A percentile compares a stretch with the other conserved stretches of the same genome.
These are phyloP conservation scores for Citrus medica DNA, from an alignment of 345 rosid species.

Conservation along the genomic window DNA sequence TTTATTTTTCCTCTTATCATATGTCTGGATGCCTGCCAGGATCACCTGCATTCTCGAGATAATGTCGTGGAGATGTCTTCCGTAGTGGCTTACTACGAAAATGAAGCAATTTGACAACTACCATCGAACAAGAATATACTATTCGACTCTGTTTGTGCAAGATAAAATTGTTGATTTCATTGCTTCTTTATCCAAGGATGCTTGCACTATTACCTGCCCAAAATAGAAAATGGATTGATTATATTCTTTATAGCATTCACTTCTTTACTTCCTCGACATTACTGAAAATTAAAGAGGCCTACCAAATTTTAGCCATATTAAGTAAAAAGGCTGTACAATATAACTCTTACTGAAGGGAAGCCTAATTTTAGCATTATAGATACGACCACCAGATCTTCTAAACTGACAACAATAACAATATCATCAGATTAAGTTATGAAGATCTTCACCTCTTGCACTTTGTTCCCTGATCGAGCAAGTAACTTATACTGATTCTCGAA, in stretches of 20 bases:
- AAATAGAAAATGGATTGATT: background rate
- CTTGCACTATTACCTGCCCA: conserved; percentile 70
- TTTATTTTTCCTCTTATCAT: too few species aligned
- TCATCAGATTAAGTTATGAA: background rate
- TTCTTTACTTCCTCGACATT: background rate
- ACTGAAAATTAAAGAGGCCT: background rate
- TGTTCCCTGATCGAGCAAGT: conserved; percentile 91
- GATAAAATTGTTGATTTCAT: conserved; percentile 76
- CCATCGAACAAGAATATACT: conserved; percentile 17
- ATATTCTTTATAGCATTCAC: background rate
- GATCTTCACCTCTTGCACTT: conserved; percentile 79
- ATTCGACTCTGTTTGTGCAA: conserved; percentile 74
- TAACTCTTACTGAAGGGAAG: background rate
- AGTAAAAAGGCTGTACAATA: background rate
- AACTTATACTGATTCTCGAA: conserved; percentile 81
- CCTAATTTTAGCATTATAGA: background rate
- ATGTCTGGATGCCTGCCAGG: background rate
- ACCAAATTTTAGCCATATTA: too few species aligned
- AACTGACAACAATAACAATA: background rate
- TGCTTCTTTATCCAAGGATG: conserved; percentile 70
- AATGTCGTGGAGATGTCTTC: background rate
- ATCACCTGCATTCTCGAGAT: background rate
- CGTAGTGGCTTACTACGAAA: background rate
- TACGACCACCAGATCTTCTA: background rate
- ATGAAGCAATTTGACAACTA: background rate